These are phyloP conservation scores for Xylaria intraflava DNA, from an alignment of 495 filamentous ascomycete species.

Conservation along the genomic window DNA sequence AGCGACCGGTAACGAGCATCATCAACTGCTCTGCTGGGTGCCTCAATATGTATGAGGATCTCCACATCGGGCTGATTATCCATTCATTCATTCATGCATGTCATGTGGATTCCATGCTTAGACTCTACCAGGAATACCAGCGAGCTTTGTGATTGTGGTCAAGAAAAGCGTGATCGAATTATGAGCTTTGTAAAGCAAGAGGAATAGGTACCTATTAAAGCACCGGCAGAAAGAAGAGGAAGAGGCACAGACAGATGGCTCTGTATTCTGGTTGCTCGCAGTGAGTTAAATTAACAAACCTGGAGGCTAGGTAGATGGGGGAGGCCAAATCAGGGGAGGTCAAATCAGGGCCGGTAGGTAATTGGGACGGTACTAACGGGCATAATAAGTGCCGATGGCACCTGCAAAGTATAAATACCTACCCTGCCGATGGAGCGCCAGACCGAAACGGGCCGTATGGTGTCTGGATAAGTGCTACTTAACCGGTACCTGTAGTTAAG, in stretches of 20 bases:
- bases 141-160: neutral
- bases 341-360: too few relatives aligned
- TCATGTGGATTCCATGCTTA: neutral
- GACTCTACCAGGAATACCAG: neutral
- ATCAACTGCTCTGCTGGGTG: constrained; percentile 53
- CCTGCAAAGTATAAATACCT: neutral
- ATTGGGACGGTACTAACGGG: too few relatives aligned
- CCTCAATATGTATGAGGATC: constrained; percentile 64
- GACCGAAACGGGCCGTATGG: neutral
- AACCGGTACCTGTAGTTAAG: too few relatives aligned
- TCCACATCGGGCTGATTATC: constrained; percentile 38
- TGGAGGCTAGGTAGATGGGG: too few relatives aligned
- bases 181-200: too few relatives aligned
- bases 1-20: constrained; percentile 59
- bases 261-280: neutral
- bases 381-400: too few relatives aligned
- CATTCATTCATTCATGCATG: constrained; percentile 19
- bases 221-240: neutral
- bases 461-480: too few relatives aligned
- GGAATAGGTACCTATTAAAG: too few relatives aligned
- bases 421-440: neutral
- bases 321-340: too few relatives aligned
- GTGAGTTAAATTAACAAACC: too few relatives aligned
- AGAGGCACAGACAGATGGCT: neutral
- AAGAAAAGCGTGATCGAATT: too few relatives aligned